Base-by-base conservation (phyloP, 2,329 filamentous ascomycete species). In the Tolypocladium paradoxum region DNA sequence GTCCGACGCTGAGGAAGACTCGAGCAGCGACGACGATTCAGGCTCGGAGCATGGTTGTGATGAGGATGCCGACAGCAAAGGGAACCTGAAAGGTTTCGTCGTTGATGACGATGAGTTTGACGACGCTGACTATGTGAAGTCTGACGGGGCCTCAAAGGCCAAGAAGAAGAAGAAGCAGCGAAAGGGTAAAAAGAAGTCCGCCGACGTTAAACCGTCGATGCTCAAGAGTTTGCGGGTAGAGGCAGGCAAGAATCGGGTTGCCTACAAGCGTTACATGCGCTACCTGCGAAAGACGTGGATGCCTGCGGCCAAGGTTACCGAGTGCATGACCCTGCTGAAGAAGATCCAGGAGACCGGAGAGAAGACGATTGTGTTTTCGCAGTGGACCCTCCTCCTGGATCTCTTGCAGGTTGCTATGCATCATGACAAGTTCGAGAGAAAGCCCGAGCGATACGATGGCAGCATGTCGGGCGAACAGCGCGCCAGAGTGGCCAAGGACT, bases 221-320 rank as follows among this genome's bases (percentile, higher is more conserved):
- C 81, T 92, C 58, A 81, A 81, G 33, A 64, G 60, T 54, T 75
- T 93, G 18, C 88, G 89, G 58, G 79, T 82, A 53, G 78, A 87
- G 29, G 84, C 82, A 0, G 72, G 73, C 49, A 81, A 78, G 56
- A 92, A 82, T 67, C 76, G 75, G 31, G 76, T 76, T 14, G 82
- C 85, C 3, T 86, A 84, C 61, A 77, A 75, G 56, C 81, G 78
- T 58, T 96, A 93, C 67, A 77, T 90, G 61, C 73, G 72, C 35
- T 85, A 83, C 50, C 74, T 93, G 7, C 76, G 77, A 27, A 82
- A 85, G 64, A 77, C 81, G 31, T 96, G 83, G 79, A 70, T 85
- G 54, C 83, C 83, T 54, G 90, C 87, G 63, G 89, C 86, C 61
- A 96, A 96, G 70, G 88, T 92, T 5, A 83, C 90, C 55, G 85